phyloP scores from a whole-genome alignment of 306 rosid genomes.

The Quercus suber region DNA sequence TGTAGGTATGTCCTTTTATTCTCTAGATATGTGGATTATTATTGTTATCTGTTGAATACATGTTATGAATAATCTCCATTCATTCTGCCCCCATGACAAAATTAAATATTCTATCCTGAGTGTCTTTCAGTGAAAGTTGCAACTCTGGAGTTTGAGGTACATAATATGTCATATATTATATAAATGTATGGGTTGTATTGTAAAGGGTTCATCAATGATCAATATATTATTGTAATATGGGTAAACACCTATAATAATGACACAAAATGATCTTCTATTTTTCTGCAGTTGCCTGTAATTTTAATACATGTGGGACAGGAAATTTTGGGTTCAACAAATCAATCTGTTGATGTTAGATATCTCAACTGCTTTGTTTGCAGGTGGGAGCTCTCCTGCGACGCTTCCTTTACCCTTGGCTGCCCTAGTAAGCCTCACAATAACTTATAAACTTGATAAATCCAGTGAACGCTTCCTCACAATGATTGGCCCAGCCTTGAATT shows the following conservation, averaged over 20 bases:
- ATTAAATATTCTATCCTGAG: conserved; percentile 3
- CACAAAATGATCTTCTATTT: background rate
- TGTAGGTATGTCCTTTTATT: conserved; percentile 52
- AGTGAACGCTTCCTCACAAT: conserved; percentile 57
- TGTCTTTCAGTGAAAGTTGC: conserved; percentile 5
- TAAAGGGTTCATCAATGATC: background rate
- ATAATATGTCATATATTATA: conserved; percentile 10
- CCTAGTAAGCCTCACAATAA: conserved; percentile 73
- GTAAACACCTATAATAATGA: background rate
- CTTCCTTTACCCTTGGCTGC: conserved; percentile 99
- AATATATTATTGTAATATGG: background rate
- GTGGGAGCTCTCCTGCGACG: conserved; percentile 64
- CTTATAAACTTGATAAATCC: conserved; percentile 75
- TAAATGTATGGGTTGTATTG: conserved; percentile 8
- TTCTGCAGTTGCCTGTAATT: background rate
- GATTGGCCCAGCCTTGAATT: conserved; percentile 62
- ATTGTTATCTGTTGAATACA: background rate
- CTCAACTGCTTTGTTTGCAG: conserved; percentile 43
- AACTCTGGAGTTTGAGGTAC: conserved; percentile 1
- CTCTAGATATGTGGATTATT: background rate
- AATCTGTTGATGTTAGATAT: conserved; percentile 29
- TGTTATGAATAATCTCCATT: conserved; percentile 2
- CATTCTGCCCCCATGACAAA: background rate
- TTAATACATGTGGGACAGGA: conserved; percentile 3
- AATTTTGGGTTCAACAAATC: conserved; percentile 6